Evolutionary conservation across 345 rosid genomes (phyloP), one percentile per base, ranked within the genome.

Genomic region (Fremontodendron californicum): DNA sequence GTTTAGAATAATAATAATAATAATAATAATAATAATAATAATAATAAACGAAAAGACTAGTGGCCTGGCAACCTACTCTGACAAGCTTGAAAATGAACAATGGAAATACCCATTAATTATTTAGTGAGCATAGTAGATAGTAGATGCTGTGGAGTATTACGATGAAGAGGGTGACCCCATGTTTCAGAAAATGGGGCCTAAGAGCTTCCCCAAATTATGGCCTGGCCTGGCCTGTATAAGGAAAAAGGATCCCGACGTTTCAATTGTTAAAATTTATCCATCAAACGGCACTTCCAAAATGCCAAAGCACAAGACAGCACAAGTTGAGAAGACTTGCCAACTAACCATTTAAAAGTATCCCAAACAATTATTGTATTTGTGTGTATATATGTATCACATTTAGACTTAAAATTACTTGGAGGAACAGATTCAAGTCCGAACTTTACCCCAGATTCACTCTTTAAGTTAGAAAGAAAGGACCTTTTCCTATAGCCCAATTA

Each of bases 321-420:
- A 37, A 72, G 39, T 11, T 37, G 81, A 79, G 81, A 61, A 35
- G 78, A 82, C 80, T 16, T 46, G 68, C 60, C 85, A 80, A 78
- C 87, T 0, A 61, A 75, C 72, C 18, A 37, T 58, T 25, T 25
- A 58, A 58, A 27, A 19, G 1, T 33, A 58, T 12, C 31, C 63
- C 64, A 25, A 12, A 58, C 8, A 29, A 19, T 46, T 27, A 42
- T 40, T 69, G 13, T 27, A 46, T 23, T 6, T n/a, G 2, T 64
- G n/a, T 21, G 8, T n/a, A n/a, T 2, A 3, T 23, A 1, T 11
- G 5, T 65, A 39, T 23, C 48, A 9, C 23, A 27, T 25, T 25
- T 13, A 1, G 9, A 1, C 4, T 13, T 3, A 25, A 25, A 10
- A 23, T 58, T 25, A 58, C 19, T 11, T 21, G n/a, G n/a, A n/a